Evolutionary conservation across 768 basidiomycete genomes (phyloP), one percentile per base, ranked within the genome.

Genomic region (Lactarius psammicola): DNA sequence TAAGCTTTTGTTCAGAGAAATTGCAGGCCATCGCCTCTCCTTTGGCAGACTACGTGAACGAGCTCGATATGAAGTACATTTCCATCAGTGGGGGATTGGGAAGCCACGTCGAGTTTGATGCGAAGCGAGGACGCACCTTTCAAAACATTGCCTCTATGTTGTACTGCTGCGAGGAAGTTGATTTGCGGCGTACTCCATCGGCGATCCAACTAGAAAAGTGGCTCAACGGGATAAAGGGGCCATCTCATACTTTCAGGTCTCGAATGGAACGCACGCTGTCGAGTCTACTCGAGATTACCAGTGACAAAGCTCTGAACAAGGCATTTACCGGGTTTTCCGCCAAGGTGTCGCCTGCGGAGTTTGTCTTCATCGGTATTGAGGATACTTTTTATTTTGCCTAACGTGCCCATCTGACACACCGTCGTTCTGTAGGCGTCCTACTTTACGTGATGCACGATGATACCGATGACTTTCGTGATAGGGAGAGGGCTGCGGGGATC

Each of bases 361-460:
- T 94, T 72, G 84, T 92, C 36, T 93, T 89, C 74, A 86, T 92
- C 49, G 90, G 92, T 92, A 71, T 9, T n/a, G 9, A 44, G n/a
- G 4, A 44, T 66, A 81, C 76, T 17, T 0, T 53, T 6, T 11
- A 11, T 40, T 26, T n/a, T n/a, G n/a, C n/a, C n/a, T 1, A 31
- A 23, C 7, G 17, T 9, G 4, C 30, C 57, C 30, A 44, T 31
- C 20, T 66, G 30, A 33, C 42, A 10, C 26, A 26, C 23, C 30
- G n/a, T 40, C 56, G 23, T 31, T 0, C n/a, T 28, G 15, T 62
- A 93, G 92, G 90, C 63, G 84, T 92, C 26, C 74, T 91, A 15
- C 78, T 92, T 15, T 89, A 78, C 70, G 75, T 85, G 4, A 76
- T 90, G 62, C 79, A 80, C 17, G 76, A 80, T 8, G 65, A 67